Evolutionary conservation across 1,284 basidiomycete species (phyloP), one percentile per base, ranked within the genome.

Genomic region (Malassezia sympodialis): DNA sequence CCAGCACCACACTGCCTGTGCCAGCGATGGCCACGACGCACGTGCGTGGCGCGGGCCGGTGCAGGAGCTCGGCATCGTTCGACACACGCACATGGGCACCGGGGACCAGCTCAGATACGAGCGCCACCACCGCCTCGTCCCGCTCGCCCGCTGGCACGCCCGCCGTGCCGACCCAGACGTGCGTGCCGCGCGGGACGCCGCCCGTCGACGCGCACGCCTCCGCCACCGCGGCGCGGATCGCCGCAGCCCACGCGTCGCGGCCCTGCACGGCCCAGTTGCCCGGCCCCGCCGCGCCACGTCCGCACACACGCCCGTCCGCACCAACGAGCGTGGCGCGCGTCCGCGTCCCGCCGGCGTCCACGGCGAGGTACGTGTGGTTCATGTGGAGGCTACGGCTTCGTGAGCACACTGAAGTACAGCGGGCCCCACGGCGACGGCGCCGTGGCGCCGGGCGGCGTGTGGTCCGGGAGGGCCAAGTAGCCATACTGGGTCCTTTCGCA

Each of bases 151-250:
- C 47, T 27, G 61, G 56, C n/a, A 67, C 57, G 7, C 65, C 63
- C 8, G 66, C 66, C 8, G 66, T 48, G 45, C 65, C 66, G 42
- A 67, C 51, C 66, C 66, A 67, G n/a, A 62, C 61, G 17, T 59
- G 61, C 19, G 37, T 12, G 37, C 19, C 21, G 57, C 49, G 37
- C 37, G 17, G 37, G 2, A 39, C n/a, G 17, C 37, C 37, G 28
- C 44, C 28, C 7, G 8, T 14, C 44, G 31, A 15, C 12, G 19
- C 28, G 5, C 14, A 23, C 15, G 21, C 46, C 1, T 19, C n/a
- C 10, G 19, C 43, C 17, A 50, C 26, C 8, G 24, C 24, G 12
- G 2, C 1, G 21, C 4, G 17, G 6, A 51, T 49, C 24, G 28
- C 53, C 0, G 17, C 12, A 5, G 44, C 28, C 51, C 65, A 53